Evolutionary conservation across 1,284 basidiomycete genomes (phyloP).

Genomic region (Pseudozyma sp.): DNA sequence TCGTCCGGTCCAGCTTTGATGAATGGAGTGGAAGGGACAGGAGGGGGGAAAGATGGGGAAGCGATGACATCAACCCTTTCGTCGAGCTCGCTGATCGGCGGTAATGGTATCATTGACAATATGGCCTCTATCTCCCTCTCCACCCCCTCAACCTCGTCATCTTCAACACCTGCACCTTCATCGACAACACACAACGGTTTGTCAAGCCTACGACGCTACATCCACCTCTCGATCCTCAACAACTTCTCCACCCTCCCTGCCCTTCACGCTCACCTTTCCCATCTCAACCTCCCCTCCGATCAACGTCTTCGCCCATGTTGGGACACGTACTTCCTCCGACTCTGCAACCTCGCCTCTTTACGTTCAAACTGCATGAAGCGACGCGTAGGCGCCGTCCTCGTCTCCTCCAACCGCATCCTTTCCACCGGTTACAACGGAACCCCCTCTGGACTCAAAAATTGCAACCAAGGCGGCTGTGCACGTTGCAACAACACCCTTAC

Average conservation of each 20-base stretch:
- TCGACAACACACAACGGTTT: background rate
- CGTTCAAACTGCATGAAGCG: conserved; percentile 82
- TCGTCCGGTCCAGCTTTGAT: background rate
- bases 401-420: conserved; percentile 83
- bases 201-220: conserved; percentile 29
- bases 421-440: conserved; percentile 99
- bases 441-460: conserved; percentile 79
- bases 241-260: conserved; percentile 74
- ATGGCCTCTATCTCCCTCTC: conserved; percentile 9
- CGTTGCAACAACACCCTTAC: conserved; percentile 60
- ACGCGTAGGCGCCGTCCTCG: conserved; percentile 90
- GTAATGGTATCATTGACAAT: conserved; percentile 29
- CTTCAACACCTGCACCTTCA: background rate
- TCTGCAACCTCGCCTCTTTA: conserved; percentile 64
- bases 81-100: conserved; percentile 17
- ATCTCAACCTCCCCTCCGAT: conserved; percentile 81
- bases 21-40: conserved; percentile 1
- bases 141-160: conserved; percentile 6
- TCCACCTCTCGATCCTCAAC: conserved; percentile 80
- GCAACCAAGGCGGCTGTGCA: conserved; percentile 67
- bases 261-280: conserved; percentile 77
- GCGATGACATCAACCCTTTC: conserved; percentile 24
- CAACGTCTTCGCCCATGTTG: conserved; percentile 76
- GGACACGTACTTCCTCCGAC: conserved; percentile 68
- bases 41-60: background rate